A percentile compares a stretch with the other conserved stretches of the same genome.
Evolutionary conservation across 2,329 filamentous ascomycete genomes (phyloP).

Genomic region (Cercospora zeina): DNA sequence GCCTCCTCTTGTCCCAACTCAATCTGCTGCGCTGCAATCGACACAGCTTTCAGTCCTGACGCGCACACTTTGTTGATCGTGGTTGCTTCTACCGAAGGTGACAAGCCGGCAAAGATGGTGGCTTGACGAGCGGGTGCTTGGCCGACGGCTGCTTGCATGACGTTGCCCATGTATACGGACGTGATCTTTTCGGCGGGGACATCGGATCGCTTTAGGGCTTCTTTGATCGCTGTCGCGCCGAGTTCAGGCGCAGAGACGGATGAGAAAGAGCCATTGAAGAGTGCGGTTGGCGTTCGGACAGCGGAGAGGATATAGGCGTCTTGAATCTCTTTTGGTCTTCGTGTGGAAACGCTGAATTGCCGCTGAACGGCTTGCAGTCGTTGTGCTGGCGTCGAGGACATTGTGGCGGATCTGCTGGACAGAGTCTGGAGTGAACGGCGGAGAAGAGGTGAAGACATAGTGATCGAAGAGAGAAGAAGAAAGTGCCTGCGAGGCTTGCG

Average conservation of each 20-base stretch:
- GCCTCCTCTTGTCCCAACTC: slow-evolving; percentile 86
- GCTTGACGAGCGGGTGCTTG: slow-evolving; percentile 93
- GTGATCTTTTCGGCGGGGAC: slow-evolving; percentile 78
- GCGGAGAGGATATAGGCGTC: slow-evolving; percentile 94
- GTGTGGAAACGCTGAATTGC: slow-evolving; percentile 53
- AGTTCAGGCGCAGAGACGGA: slow-evolving; percentile 83
- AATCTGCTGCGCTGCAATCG: slow-evolving; percentile 88
- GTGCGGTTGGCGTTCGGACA: slow-evolving; percentile 83
- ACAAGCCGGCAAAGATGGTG: slow-evolving; percentile 80
- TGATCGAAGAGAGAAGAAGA: slow-evolving; percentile 7
- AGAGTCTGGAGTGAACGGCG: slow-evolving; percentile 30
- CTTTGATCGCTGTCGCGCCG: slow-evolving; percentile 87
- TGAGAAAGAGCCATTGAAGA: slow-evolving; percentile 94
- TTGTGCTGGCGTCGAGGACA: slow-evolving; percentile 34
- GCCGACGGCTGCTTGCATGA: slow-evolving; percentile 78
- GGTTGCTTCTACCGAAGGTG: slow-evolving; percentile 77
- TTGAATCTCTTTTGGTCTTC: slow-evolving; percentile 65
- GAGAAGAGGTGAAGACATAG: slow-evolving; percentile 30
- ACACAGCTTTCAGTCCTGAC: slow-evolving; percentile 89
- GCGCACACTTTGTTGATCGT: slow-evolving; percentile 99
- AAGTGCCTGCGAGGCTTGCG: slow-evolving; percentile 4
- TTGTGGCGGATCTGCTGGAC: slow-evolving; percentile 27
- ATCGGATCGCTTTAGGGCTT: slow-evolving; percentile 81
- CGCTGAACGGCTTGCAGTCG: slow-evolving; percentile 35
- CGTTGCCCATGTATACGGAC: slow-evolving; percentile 97